Base-by-base conservation (phyloP, 441 rosid genomes). In the Erysimum cheiri region DNA sequence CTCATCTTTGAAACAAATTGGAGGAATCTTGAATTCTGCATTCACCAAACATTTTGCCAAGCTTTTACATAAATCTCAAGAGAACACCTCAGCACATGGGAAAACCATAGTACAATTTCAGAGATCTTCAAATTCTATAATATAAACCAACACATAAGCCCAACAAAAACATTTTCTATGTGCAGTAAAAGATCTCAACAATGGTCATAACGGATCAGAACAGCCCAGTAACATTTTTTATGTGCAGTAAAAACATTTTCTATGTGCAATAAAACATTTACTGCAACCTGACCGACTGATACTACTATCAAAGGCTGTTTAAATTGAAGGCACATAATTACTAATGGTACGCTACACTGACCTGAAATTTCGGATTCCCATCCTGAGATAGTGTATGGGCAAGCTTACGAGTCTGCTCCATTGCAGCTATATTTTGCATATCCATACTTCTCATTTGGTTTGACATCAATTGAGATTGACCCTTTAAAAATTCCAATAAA, bases 1-100 rank as follows among this genome's bases (percentile, higher is more conserved):
- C 99, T 95, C 99, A 95, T 95, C 82, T 95, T 92, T 13, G 99
- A 95, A 75, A 95, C 88, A 81, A 95, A 95, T 60, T 95, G 99
- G 74, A 92, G 98, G 85, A 95, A 95, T 80, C 86, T 92, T 52
- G 99, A 95, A 84, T 95, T 95, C 99, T 95, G 91, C 83, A 84
- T 49, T 44, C 37, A 63, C 60, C 50, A 74, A 64, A 78, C 39
- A 59, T 48, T 53, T 53, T 62, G 46, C 61, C 29, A 72, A 49
- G 31, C 66, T 69, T 56, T 35, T 19, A 70, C 35, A 76, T 29
- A 64, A 50, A 33, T 14, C 9, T 41, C 61, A 60, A 66, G 64
- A 67, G 15, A 29, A 60, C 31, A 35, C 53, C 58, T 69, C 58
- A 33, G 64, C 44, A 15, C 60, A 59, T 50, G 58, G 14, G 59